Percentiles rank a stretch among this genome's conserved stretches.
Conservation (phyloP, 768 basidiomycete genomes). For the Boletus sp. region DNA sequence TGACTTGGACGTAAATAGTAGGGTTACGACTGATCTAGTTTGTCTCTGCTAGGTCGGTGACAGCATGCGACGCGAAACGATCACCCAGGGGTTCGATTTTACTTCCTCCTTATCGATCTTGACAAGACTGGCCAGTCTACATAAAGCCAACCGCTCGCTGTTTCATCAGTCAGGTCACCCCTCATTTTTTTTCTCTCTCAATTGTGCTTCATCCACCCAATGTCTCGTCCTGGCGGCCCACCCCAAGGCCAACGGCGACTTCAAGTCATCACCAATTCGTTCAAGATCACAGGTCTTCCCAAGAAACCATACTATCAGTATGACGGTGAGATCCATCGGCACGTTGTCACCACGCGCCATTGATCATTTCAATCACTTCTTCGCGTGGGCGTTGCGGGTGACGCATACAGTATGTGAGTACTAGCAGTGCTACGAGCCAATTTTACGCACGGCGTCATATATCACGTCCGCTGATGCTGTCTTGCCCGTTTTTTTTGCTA, state of each 20-base stretch:
- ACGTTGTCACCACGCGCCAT: constrained; percentile 1
- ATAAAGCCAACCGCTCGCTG: constrained; percentile 1
- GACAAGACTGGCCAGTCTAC: constrained; percentile 1
- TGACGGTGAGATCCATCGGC: constrained; percentile 26
- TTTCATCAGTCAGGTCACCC: neutral
- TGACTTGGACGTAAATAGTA: neutral
- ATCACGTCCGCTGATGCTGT: neutral
- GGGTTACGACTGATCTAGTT: neutral
- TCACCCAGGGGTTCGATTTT: neutral
- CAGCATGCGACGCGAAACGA: neutral
- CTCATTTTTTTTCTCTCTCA: neutral
- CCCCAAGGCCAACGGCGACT: constrained; percentile 16
- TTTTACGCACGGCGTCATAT: neutral
- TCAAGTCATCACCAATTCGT: constrained; percentile 35
- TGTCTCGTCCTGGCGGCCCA: constrained; percentile 22
- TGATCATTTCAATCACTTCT: constrained; percentile 7
- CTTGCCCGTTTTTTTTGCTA: neutral
- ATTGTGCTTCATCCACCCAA: constrained; percentile 9
- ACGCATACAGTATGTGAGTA: constrained; percentile 28
- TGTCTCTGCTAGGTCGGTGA: neutral
- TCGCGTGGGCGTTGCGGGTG: neutral
- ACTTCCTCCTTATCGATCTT: constrained; percentile 27
- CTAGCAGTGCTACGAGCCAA: neutral
- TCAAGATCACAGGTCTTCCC: constrained; percentile 30
- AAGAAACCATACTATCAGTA: constrained; percentile 30